These are phyloP conservation scores for Ostreobium quekettii DNA, from an alignment of 139 green algal genomes.

Conservation along the genomic window DNA sequence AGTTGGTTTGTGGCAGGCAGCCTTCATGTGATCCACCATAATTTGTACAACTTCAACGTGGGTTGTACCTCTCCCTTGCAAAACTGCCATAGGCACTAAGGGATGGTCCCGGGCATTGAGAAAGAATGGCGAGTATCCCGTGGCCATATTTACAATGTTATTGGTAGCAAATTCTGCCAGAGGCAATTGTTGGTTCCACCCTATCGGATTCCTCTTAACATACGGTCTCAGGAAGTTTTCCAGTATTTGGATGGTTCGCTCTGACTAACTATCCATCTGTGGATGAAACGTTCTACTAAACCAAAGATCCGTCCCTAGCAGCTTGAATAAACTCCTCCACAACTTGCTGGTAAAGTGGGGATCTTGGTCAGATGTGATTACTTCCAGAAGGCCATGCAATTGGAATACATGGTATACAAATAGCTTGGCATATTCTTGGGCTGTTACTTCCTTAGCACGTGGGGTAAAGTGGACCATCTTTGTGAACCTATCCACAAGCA, in stretches of 20 bases:
- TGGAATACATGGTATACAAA: slow-evolving; percentile 36
- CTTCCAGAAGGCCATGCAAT: slow-evolving; percentile 36
- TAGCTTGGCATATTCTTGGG: slow-evolving; percentile 13
- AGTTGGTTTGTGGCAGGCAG: slow-evolving; percentile 3
- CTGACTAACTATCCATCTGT: slow-evolving; percentile 55
- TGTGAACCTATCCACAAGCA: slow-evolving; percentile 45
- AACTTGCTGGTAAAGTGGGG: slow-evolving; percentile 37
- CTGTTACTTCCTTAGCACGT: slow-evolving; percentile 22
- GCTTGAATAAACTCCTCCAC: slow-evolving; percentile 30
- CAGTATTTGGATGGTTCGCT: slow-evolving; percentile 39
- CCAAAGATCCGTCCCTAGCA: slow-evolving; percentile 27
- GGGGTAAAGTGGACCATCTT: slow-evolving; percentile 44
- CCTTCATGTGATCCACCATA: slow-evolving; percentile 2
- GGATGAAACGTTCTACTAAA: slow-evolving; percentile 50
- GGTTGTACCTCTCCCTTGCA: neutral
- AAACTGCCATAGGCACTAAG: slow-evolving; percentile 5
- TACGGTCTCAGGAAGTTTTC: slow-evolving; percentile 40
- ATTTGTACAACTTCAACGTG: neutral
- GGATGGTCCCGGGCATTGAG: slow-evolving; percentile 28
- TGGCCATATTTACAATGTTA: slow-evolving; percentile 13
- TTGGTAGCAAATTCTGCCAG: slow-evolving; percentile 32
- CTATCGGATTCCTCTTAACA: slow-evolving; percentile 13
- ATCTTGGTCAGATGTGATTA: slow-evolving; percentile 49
- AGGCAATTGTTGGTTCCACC: slow-evolving; percentile 30
- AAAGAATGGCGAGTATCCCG: slow-evolving; percentile 20